phyloP scores from a whole-genome alignment of 2,329 filamentous ascomycete genomes.

The Trichoderma semiorbis region DNA sequence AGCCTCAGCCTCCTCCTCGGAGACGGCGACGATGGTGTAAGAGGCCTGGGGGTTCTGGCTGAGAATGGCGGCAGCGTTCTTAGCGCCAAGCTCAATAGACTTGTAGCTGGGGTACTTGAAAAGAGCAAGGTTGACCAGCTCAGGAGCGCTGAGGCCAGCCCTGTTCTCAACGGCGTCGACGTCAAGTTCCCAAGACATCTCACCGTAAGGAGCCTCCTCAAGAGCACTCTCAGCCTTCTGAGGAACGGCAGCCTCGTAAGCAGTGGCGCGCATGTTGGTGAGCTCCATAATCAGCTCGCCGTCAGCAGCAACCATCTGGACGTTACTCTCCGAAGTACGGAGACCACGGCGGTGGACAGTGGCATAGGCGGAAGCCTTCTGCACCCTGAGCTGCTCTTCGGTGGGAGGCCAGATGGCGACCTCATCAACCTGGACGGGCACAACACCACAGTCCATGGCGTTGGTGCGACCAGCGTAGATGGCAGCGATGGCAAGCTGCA shows the following conservation, averaged over 20 bases:
- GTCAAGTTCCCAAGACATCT: slow-evolving; percentile 25
- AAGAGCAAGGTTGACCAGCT: slow-evolving; percentile 23
- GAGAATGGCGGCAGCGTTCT: slow-evolving; percentile 11
- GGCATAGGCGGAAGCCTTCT: slow-evolving; percentile 20
- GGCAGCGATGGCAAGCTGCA: slow-evolving; percentile 28
- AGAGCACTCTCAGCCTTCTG: slow-evolving; percentile 22
- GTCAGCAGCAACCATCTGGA: slow-evolving; percentile 25
- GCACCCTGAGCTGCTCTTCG: slow-evolving; percentile 14
- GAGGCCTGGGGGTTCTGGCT: slow-evolving; percentile 2
- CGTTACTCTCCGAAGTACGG: slow-evolving; percentile 23
- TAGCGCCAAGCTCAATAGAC: slow-evolving; percentile 22
- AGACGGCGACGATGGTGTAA: slow-evolving; percentile 1
- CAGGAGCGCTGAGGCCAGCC: slow-evolving; percentile 5
- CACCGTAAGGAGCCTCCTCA: slow-evolving; percentile 7
- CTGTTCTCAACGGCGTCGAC: slow-evolving; percentile 22
- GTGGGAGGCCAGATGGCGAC: slow-evolving; percentile 25
- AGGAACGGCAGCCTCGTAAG: slow-evolving; percentile 31
- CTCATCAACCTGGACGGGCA: slow-evolving; percentile 30
- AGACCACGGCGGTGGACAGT: slow-evolving; percentile 24
- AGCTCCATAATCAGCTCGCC: slow-evolving; percentile 28
- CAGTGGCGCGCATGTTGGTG: slow-evolving; percentile 23
- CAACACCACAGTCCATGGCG: slow-evolving; percentile 30
- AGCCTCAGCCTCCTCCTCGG: slow-evolving; percentile 8
- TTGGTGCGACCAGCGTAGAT: slow-evolving; percentile 13
- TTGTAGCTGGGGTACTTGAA: slow-evolving; percentile 28